A percentile compares a stretch with the other conserved stretches of the same genome.
phyloP scores from a whole-genome alignment of 73 alveolate species.

The Tetrahymena borealis region DNA sequence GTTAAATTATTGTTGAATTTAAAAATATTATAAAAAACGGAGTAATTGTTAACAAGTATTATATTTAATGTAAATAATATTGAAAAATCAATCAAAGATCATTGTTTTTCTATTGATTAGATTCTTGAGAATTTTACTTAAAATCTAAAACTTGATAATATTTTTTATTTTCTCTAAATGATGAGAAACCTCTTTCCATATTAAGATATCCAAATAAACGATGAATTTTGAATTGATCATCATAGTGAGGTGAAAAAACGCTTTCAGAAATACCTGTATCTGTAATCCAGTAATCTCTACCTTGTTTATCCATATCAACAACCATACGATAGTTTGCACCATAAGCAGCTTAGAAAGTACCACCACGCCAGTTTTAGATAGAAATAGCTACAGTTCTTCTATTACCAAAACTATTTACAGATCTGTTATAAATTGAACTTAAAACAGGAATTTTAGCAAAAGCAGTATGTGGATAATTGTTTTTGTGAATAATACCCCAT shows the following conservation, averaged over 20 bases:
- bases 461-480: not conserved
- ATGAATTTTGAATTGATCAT: not conserved
- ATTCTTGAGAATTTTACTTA: not conserved
- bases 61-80: no score
- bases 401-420: not conserved
- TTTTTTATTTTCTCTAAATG: not conserved
- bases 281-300: not conserved
- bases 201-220: not conserved
- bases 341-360: not conserved
- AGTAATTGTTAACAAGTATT: no score
- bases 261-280: constrained; percentile 1
- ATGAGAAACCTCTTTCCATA: not conserved
- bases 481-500: not conserved
- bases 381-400: not conserved
- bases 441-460: not conserved
- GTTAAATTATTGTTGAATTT: no score
- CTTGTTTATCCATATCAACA: not conserved
- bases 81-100: not conserved
- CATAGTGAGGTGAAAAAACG: not conserved
- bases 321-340: not conserved
- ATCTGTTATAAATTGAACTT: not conserved
- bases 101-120: not conserved
- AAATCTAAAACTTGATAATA: not conserved
- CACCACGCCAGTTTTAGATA: not conserved
- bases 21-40: no score